Conservation (phyloP, 352 stramenopile genomes). For the Pythium monospermum region DNA sequence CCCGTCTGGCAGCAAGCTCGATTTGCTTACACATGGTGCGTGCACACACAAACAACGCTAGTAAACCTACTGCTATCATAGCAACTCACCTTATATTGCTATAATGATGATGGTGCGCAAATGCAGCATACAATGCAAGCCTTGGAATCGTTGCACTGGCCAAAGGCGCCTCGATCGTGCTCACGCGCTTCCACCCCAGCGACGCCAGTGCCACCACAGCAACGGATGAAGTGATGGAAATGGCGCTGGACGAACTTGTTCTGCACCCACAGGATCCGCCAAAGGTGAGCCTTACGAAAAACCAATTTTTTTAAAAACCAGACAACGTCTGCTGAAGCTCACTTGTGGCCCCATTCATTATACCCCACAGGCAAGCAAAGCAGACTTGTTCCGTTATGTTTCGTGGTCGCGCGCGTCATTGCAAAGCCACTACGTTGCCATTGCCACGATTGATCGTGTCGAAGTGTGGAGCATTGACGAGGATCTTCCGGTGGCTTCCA, state of each 20-base stretch:
- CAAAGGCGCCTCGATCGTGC: conserved; percentile 27
- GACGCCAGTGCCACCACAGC: neutral
- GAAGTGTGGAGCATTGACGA: conserved; percentile 10
- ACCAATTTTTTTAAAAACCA: no score
- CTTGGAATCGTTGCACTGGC: conserved; percentile 35
- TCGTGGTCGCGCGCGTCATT: conserved; percentile 2
- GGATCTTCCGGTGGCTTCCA: no score
- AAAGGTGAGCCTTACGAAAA: no score
- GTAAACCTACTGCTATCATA: no score
- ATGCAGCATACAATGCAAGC: conserved; percentile 39
- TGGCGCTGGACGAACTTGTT: conserved; percentile 7
- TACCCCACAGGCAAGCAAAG: neutral
- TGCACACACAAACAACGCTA: neutral
- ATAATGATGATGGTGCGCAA: no score
- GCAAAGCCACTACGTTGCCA: conserved; percentile 2
- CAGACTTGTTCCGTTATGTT: conserved; percentile 10
- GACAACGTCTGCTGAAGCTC: no score
- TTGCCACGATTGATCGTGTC: conserved; percentile 8
- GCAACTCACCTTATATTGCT: no score
- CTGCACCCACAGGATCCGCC: conserved; percentile 11
- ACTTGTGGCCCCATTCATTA: neutral
- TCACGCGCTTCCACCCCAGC: conserved; percentile 19
- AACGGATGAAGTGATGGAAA: conserved; percentile 19
- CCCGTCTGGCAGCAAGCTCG: conserved; percentile 25
- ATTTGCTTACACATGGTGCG: conserved; percentile 40